Evolutionary conservation across 148 eudicot species (phyloP).

Genomic region (Diospyros lotus): DNA sequence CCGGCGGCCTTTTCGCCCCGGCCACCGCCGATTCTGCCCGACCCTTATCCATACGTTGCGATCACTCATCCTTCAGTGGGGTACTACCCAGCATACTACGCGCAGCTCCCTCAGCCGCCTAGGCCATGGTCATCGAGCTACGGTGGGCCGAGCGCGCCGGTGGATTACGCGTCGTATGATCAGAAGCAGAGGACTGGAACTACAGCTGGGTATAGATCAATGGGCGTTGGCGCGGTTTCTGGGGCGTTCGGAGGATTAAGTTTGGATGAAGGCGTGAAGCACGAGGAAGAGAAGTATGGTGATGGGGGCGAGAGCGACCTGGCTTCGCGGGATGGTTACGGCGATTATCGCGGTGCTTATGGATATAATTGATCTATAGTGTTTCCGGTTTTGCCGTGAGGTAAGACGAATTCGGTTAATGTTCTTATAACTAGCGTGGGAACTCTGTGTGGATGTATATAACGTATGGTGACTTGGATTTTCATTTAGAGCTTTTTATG

Average conservation of each 20-base stretch:
- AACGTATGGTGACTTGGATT: no score
- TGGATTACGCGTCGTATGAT: conserved; percentile 50
- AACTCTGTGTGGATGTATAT: no score
- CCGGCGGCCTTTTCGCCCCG: conserved; percentile 25
- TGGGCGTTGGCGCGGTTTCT: conserved; percentile 46
- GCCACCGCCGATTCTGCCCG: conserved; percentile 26
- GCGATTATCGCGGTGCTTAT: conserved; percentile 50
- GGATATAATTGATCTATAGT: conserved; percentile 9
- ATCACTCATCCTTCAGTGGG: conserved; percentile 28
- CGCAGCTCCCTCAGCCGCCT: conserved; percentile 24
- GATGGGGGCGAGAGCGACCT: conserved; percentile 47
- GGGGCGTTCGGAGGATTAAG: conserved; percentile 62
- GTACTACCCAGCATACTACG: conserved; percentile 30
- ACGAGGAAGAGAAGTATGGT: conserved; percentile 41
- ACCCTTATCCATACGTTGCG: conserved; percentile 19
- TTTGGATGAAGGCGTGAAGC: conserved; percentile 55
- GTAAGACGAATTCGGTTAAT: no score
- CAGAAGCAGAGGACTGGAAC: conserved; percentile 28
- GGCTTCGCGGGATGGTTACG: conserved; percentile 40
- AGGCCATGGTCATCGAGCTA: conserved; percentile 27
- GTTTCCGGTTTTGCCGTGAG: no score
- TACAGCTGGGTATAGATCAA: conserved; percentile 20
- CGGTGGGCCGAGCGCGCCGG: conserved; percentile 72
- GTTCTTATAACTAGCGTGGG: no score
- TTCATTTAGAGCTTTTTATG: no score